Conservation (phyloP, 2,329 filamentous ascomycete species). For the Cryphonectria naterciae region DNA sequence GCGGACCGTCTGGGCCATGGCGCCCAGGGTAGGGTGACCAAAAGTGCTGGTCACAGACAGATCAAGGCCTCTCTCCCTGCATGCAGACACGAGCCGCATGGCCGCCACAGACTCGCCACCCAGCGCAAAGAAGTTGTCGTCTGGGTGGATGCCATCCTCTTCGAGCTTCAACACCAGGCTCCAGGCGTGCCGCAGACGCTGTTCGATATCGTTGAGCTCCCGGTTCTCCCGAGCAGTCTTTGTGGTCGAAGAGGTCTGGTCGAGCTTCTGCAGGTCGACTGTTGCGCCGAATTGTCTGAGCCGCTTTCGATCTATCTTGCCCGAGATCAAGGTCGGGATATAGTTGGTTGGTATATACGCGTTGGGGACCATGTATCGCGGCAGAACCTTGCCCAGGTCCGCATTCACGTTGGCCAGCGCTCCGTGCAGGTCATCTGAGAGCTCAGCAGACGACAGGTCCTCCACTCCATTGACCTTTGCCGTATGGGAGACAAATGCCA, state of each 20-base stretch:
- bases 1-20: slow-evolving; percentile 46
- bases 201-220: slow-evolving; percentile 39
- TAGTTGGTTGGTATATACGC: slow-evolving; percentile 47
- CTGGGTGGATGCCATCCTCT: slow-evolving; percentile 39
- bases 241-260: background rate
- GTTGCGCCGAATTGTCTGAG: slow-evolving; percentile 41
- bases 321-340: slow-evolving; percentile 48
- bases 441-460: slow-evolving; percentile 30
- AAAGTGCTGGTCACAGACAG: slow-evolving; percentile 48
- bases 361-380: slow-evolving; percentile 44
- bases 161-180: slow-evolving; percentile 34
- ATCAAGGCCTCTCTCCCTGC: slow-evolving; percentile 37
- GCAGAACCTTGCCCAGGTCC: slow-evolving; percentile 22
- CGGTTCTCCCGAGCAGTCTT: slow-evolving; percentile 28
- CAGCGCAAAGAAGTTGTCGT: slow-evolving; percentile 48
- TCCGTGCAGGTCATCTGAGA: slow-evolving; percentile 25
- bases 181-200: slow-evolving; percentile 41
- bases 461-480: slow-evolving; percentile 28
- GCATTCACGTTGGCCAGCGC: slow-evolving; percentile 31
- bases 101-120: slow-evolving; percentile 51
- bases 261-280: slow-evolving; percentile 27
- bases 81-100: slow-evolving; percentile 47
- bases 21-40: slow-evolving; percentile 44
- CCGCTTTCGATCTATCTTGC: slow-evolving; percentile 50
- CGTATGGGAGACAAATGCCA: slow-evolving; percentile 38